These are phyloP conservation scores for Chaetomiaceae sp. DNA, from an alignment of 2,329 filamentous ascomycete species.

Conservation along the genomic window DNA sequence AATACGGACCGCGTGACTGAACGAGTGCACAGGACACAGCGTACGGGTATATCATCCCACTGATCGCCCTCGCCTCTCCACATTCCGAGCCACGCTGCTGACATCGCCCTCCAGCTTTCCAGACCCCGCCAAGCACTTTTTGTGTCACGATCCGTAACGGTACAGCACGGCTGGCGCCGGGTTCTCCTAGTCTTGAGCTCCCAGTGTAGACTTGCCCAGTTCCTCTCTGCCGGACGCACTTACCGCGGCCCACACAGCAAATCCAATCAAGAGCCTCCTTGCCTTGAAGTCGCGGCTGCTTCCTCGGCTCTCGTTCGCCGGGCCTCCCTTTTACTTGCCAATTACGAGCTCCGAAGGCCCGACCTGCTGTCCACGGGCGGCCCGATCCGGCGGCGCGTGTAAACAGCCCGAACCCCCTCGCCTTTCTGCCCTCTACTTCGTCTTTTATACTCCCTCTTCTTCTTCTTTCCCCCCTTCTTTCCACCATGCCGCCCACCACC, in stretches of 20 bases:
- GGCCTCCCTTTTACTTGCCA: conserved; percentile 15
- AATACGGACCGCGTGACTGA: not conserved
- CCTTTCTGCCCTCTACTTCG: conserved; percentile 9
- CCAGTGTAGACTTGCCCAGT: not conserved
- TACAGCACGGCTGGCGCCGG: conserved; percentile 9
- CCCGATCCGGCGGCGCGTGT: conserved; percentile 25
- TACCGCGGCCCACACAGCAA: conserved; percentile 22
- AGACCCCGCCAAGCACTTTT: conserved; percentile 8
- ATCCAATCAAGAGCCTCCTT: conserved; percentile 19
- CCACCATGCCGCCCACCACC: conserved; percentile 27
- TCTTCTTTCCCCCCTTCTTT: conserved; percentile 22
- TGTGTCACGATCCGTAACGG: not conserved
- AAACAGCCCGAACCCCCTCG: conserved; percentile 1
- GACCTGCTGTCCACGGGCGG: conserved; percentile 19
- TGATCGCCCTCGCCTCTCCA: conserved; percentile 5
- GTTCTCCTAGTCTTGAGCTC: conserved; percentile 11
- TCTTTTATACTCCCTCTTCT: conserved; percentile 1
- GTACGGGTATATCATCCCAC: not conserved
- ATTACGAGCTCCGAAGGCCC: conserved; percentile 21
- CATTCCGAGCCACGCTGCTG: not conserved
- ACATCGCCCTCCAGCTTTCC: conserved; percentile 1
- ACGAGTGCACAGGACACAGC: not conserved
- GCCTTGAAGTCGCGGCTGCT: conserved; percentile 9
- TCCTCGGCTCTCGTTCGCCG: conserved; percentile 26
- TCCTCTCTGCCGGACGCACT: conserved; percentile 20